phyloP scores from a whole-genome alignment of 1,284 basidiomycete genomes.

The Mycosarcoma maydis region DNA sequence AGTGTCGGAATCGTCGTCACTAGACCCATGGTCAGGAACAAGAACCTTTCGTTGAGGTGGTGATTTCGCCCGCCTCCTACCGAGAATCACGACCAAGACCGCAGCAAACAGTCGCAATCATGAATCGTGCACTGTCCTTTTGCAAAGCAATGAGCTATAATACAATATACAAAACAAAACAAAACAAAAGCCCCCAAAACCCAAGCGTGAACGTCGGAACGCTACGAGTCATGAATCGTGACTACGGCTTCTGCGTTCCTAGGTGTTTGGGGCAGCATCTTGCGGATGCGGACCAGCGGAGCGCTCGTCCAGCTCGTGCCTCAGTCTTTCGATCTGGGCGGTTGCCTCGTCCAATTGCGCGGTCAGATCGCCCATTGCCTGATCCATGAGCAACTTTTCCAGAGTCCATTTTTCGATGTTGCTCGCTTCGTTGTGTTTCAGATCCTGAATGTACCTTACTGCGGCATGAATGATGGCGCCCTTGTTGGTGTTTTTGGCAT shows the following conservation, averaged over 20 bases:
- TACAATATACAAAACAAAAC: too few species aligned
- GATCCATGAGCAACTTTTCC: constrained; percentile 89
- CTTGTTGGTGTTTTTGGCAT: constrained; percentile 80
- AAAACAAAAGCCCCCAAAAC: too few species aligned
- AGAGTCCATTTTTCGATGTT: constrained; percentile 91
- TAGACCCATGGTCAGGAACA: constrained; percentile 50
- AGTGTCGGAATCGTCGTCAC: constrained; percentile 78
- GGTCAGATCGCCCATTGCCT: constrained; percentile 70
- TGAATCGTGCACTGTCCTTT: too few species aligned
- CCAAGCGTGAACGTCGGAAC: too few species aligned
- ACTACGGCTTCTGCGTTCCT: too few species aligned
- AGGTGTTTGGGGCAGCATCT: too few species aligned
- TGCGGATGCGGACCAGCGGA: background rate
- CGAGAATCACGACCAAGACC: too few species aligned
- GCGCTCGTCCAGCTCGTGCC: constrained; percentile 41
- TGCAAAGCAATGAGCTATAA: too few species aligned
- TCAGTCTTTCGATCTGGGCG: constrained; percentile 53
- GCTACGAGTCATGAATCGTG: too few species aligned
- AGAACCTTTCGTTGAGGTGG: constrained; percentile 30
- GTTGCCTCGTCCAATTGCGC: constrained; percentile 56
- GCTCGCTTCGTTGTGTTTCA: constrained; percentile 87
- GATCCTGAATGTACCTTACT: constrained; percentile 85
- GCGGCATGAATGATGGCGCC: constrained; percentile 84
- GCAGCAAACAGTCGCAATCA: too few species aligned
- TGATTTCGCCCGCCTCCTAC: too few species aligned